Percentiles rank a stretch among this genome's conserved stretches.
Conservation (phyloP, 371 early-diverging fungal genomes). For the Actinomortierella ambigua region DNA sequence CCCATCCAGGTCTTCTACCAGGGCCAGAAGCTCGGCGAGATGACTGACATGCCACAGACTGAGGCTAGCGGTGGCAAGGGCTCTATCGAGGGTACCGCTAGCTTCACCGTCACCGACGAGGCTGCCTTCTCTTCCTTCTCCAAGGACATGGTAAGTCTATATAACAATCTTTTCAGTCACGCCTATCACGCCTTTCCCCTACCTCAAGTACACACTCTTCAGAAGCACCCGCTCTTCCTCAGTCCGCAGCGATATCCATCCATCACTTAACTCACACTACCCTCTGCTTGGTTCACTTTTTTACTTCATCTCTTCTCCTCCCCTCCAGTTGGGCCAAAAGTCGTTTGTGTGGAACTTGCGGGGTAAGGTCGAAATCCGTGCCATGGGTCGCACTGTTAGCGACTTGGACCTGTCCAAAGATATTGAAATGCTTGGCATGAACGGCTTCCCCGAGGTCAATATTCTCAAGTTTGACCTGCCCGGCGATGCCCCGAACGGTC, state of each 20-base stretch:
- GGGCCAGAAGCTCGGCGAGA: constrained; percentile 51
- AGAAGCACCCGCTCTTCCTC: not conserved
- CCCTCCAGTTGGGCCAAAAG: constrained; percentile 29
- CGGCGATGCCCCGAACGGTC: constrained; percentile 53
- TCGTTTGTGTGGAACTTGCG: constrained; percentile 59
- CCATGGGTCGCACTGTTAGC: constrained; percentile 50
- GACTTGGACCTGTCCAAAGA: constrained; percentile 23
- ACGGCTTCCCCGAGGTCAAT: constrained; percentile 55
- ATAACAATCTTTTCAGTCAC: too few relatives aligned
- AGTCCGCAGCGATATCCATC: too few relatives aligned
- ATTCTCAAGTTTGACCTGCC: constrained; percentile 59
- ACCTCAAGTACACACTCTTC: not conserved
- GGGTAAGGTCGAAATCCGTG: constrained; percentile 57
- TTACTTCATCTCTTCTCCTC: not conserved
- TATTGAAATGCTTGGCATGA: constrained; percentile 20
- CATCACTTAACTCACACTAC: not conserved
- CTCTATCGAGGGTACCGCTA: constrained; percentile 42
- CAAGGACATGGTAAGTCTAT: constrained; percentile 54
- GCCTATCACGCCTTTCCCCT: not conserved
- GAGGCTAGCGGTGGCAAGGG: constrained; percentile 56
- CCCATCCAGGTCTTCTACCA: constrained; percentile 55
- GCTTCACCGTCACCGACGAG: constrained; percentile 54
- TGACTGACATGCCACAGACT: constrained; percentile 52
- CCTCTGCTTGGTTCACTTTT: not conserved
- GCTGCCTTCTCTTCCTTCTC: constrained; percentile 56